Evolutionary conservation across 345 rosid species (phyloP).

Genomic region (Populus deltoides): DNA sequence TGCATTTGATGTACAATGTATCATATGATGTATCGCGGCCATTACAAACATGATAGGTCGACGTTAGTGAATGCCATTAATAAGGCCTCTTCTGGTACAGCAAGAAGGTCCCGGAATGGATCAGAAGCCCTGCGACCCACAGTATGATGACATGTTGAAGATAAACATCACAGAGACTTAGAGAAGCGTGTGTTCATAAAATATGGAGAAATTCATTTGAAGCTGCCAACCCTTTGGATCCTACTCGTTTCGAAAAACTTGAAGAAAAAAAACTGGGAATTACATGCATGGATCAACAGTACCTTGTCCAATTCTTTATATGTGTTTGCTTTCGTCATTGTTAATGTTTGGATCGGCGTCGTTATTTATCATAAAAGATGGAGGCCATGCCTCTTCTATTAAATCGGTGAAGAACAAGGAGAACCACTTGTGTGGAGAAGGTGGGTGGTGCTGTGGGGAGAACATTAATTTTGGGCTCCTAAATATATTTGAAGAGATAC

Average conservation of each 20-base stretch:
- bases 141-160: background rate
- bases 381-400: background rate
- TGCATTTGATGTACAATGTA: background rate
- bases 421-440: constrained; percentile 11
- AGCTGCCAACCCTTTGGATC: background rate
- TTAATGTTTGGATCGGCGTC: background rate
- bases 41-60: background rate
- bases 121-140: background rate
- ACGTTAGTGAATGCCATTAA: background rate
- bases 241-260: constrained; percentile 11
- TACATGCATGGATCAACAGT: background rate
- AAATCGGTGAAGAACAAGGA: constrained; percentile 1
- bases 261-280: background rate
- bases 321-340: background rate
- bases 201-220: background rate
- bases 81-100: background rate
- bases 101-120: background rate
- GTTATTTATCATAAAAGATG: background rate
- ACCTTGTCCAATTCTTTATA: background rate
- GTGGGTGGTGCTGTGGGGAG: constrained; percentile 19
- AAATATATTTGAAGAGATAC: constrained; percentile 17
- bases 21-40: background rate
- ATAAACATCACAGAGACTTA: too few species aligned
- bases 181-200: background rate
- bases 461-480: constrained; percentile 18